Conservation (phyloP, 129 eudicot genomes). For the Chrysanthemum lavandulifolium region DNA sequence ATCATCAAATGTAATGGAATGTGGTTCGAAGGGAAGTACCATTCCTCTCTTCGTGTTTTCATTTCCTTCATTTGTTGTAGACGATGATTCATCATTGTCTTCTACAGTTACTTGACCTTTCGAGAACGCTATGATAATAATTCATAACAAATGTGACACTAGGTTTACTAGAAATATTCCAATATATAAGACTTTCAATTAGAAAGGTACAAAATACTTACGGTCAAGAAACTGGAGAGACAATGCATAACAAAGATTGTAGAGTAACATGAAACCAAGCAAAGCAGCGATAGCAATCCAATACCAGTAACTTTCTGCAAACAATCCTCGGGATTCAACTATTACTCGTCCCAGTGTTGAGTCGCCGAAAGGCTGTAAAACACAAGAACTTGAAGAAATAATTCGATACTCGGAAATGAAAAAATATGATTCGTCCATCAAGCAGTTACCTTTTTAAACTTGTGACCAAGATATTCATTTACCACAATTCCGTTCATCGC, state of each 20-base stretch:
- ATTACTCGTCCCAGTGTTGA: slow-evolving; percentile 6
- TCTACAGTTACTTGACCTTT: slow-evolving; percentile 51
- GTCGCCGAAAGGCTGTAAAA: slow-evolving; percentile 26
- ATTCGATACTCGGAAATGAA: not conserved
- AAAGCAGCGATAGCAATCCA: slow-evolving; percentile 72
- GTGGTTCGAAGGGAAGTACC: slow-evolving; percentile 86
- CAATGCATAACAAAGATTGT: slow-evolving; percentile 39
- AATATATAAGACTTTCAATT: not conserved
- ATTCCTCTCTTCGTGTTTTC: slow-evolving; percentile 44
- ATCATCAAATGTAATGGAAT: slow-evolving; percentile 71
- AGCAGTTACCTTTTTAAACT: slow-evolving; percentile 19
- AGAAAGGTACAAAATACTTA: slow-evolving; percentile 28
- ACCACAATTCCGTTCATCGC: slow-evolving; percentile 31
- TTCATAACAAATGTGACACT: not conserved
- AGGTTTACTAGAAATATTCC: not conserved
- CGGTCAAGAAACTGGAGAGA: slow-evolving; percentile 62
- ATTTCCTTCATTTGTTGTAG: slow-evolving; percentile 16
- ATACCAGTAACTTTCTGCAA: slow-evolving; percentile 54
- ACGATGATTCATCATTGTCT: slow-evolving; percentile 31
- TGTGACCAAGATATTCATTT: slow-evolving; percentile 30
- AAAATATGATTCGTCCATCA: not conserved
- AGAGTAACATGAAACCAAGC: slow-evolving; percentile 47
- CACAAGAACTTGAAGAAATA: not conserved
- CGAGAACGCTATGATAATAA: slow-evolving; percentile 41
- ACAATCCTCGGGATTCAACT: slow-evolving; percentile 39